Percentiles rank a stretch among this genome's conserved stretches.
Conservation (phyloP, 2,329 filamentous ascomycete species). For the Neonectria faginata region DNA sequence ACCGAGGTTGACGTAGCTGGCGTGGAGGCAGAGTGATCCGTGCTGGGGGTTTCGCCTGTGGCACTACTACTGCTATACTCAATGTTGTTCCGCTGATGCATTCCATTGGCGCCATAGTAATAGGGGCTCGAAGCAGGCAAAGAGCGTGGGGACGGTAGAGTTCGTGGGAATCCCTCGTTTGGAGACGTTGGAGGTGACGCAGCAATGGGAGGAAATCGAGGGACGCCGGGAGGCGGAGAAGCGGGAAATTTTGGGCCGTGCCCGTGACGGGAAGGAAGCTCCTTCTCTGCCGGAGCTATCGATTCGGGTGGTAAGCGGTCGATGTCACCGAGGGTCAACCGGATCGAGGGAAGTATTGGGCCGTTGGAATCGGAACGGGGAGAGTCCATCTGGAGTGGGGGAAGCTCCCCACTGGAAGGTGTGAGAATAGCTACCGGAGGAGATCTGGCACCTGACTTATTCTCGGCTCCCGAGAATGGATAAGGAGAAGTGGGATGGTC, state of each 20-base stretch:
- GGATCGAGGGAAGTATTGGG: constrained; percentile 55
- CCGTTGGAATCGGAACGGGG: constrained; percentile 51
- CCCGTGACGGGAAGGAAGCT: constrained; percentile 41
- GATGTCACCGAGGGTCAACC: constrained; percentile 53
- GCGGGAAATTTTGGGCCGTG: constrained; percentile 46
- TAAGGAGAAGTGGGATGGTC: constrained; percentile 37
- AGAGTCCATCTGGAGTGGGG: constrained; percentile 54
- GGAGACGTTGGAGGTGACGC: constrained; percentile 63
- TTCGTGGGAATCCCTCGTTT: constrained; percentile 58
- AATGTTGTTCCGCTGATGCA: constrained; percentile 51
- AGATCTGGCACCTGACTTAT: constrained; percentile 38
- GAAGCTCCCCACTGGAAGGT: constrained; percentile 48
- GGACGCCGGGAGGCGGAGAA: constrained; percentile 52
- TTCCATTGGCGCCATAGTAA: constrained; percentile 49
- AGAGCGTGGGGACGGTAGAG: constrained; percentile 61
- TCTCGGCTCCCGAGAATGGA: constrained; percentile 14
- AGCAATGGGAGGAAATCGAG: constrained; percentile 49
- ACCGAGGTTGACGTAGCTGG: constrained; percentile 55
- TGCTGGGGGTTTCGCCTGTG: constrained; percentile 60
- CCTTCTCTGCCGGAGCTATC: constrained; percentile 48
- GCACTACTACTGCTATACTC: constrained; percentile 60
- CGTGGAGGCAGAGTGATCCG: constrained; percentile 58
- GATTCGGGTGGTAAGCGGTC: constrained; percentile 48
- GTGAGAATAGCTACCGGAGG: constrained; percentile 39
- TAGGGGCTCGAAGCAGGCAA: constrained; percentile 55